Evolutionary conservation across 129 eudicot genomes (phyloP).

Genomic region (Oenanthe sinensis): DNA sequence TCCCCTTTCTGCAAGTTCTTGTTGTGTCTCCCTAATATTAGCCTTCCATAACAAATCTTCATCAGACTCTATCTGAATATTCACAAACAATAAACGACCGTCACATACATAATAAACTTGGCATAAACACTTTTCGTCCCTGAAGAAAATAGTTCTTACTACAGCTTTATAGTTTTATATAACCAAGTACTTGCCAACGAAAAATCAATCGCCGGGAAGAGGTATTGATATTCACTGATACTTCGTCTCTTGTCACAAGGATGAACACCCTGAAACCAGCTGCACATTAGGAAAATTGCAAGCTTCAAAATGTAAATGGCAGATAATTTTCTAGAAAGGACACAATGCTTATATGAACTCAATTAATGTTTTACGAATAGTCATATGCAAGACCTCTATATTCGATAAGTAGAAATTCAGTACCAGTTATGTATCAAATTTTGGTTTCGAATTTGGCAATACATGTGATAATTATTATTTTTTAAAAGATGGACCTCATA

Average conservation of each 20-base stretch:
- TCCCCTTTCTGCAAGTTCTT: conserved; percentile 84
- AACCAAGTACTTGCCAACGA: conserved; percentile 45
- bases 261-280: conserved; percentile 77
- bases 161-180: neutral
- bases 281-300: neutral
- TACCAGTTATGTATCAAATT: neutral
- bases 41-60: conserved; percentile 80
- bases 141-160: neutral
- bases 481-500: neutral
- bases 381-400: neutral
- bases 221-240: conserved; percentile 67
- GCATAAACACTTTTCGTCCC: neutral
- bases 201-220: conserved; percentile 86
- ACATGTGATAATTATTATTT: neutral
- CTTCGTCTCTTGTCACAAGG: conserved; percentile 95
- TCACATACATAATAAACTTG: conserved; percentile 3
- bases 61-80: conserved; percentile 70
- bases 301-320: conserved; percentile 6
- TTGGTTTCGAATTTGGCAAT: neutral
- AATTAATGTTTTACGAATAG: neutral
- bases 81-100: neutral
- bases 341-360: neutral
- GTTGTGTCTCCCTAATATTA: conserved; percentile 79
- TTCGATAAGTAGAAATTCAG: neutral
- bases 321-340: neutral